Evolutionary conservation across 2,329 filamentous ascomycete species (phyloP), one percentile per base, ranked within the genome.

Genomic region (Daldinia eschscholtzii): DNA sequence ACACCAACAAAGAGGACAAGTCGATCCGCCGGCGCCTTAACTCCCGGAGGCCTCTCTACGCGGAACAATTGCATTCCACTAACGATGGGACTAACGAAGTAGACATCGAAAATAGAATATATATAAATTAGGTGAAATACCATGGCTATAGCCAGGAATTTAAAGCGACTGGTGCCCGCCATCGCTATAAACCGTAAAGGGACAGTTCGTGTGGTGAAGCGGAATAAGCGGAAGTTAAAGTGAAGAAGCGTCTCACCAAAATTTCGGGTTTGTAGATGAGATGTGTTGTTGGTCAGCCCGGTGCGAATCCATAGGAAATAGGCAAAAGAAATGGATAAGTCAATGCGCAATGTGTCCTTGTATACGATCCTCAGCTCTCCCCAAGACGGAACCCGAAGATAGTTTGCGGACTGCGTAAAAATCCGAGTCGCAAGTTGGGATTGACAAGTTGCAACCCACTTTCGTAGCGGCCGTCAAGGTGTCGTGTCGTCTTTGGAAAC

Each of bases 31-130:
- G 96, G 96, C 23, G 94, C 88, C 79, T 91, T 89, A 57, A 80
- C 80, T 58, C 83, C 81, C 46, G 81, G 74, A 42, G 87, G 82
- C 62, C 90, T 86, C 67, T 94, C 88, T 41, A 97, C 85, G 52
- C 85, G 83, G 81, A 93, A 94, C 67, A 94, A 87, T 76, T 88
- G 89, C 96, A 99, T 99, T 78, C 96, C 96, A 83, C 91, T 92
- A 61, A 98, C 96, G 74, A 99, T 96, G 23, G 96, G 96, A 79
- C 94, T 98, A 78, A 98, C 94, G 79, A 99, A 99, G 82, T 99
- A 98, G 72, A 98, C 96, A 80, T 98, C 94, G 82, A 99, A 99
- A 77, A 98, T 98, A 67, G 94, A 97, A 79, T 91, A 92, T 64
- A 97, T 91, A 80, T 99, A 99, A 72, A 97, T 88, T 61, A 98